Evolutionary conservation across 441 rosid genomes (phyloP).

Genomic region (Geranium incanum): DNA sequence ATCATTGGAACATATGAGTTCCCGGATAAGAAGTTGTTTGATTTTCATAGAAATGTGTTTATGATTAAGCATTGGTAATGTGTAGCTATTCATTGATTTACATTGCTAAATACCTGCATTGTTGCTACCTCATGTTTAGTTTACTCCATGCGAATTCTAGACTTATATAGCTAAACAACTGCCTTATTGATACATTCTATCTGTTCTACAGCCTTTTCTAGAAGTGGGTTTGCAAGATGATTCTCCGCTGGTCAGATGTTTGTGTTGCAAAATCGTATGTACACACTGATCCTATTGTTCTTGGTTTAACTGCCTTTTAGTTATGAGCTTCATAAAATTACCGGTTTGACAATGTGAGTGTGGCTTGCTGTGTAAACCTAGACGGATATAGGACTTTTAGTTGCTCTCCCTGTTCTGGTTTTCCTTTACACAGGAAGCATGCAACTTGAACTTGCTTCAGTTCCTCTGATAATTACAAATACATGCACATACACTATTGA

Average conservation of each 20-base stretch:
- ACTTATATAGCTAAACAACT: background rate
- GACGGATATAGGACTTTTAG: background rate
- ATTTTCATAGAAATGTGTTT: background rate
- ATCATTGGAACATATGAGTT: too few relatives aligned
- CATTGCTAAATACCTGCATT: background rate
- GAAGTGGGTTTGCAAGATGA: slow-evolving; percentile 61
- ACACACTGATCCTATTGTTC: background rate
- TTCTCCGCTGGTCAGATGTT: slow-evolving; percentile 45
- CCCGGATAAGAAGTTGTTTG: too few relatives aligned
- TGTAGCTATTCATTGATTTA: background rate
- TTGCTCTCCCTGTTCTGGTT: too few relatives aligned
- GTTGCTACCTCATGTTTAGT: background rate
- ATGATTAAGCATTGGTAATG: background rate
- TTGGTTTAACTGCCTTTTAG: background rate
- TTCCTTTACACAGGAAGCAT: too few relatives aligned
- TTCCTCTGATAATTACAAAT: too few relatives aligned
- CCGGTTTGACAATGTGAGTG: background rate
- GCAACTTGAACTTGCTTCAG: too few relatives aligned
- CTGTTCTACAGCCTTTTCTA: slow-evolving; percentile 48
- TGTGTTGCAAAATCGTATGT: slow-evolving; percentile 78
- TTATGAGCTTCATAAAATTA: background rate
- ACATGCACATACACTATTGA: too few relatives aligned
- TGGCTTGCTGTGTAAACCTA: background rate
- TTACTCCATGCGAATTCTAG: background rate
- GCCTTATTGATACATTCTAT: background rate